These are phyloP conservation scores for Suhomyces maxii DNA, from an alignment of 1,139 yeast species.

Conservation along the genomic window DNA sequence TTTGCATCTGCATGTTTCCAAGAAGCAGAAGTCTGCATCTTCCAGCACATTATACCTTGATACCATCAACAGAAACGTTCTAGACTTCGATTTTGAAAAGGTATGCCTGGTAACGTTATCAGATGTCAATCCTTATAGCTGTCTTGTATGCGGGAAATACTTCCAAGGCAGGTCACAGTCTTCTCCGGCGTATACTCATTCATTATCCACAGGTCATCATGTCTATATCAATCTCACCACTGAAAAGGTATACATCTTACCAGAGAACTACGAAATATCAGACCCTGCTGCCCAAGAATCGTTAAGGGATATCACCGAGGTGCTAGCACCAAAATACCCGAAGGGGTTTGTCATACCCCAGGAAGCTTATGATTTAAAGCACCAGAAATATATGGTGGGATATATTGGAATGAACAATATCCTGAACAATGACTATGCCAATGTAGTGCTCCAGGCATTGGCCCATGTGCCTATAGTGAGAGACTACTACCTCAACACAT, in stretches of 20 bases:
- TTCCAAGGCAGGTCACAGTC: conserved; percentile 64
- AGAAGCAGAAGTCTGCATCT: not conserved
- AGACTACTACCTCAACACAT: conserved; percentile 45
- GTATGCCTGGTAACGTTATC: conserved; percentile 65
- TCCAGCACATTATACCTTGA: conserved; percentile 40
- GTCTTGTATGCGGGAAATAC: conserved; percentile 73
- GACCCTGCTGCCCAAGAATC: conserved; percentile 25
- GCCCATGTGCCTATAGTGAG: conserved; percentile 56
- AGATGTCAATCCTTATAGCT: conserved; percentile 63
- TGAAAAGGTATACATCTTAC: conserved; percentile 54
- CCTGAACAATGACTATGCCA: conserved; percentile 49
- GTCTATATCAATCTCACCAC: conserved; percentile 58
- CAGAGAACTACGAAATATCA: conserved; percentile 53
- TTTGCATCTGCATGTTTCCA: not conserved
- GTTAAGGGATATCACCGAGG: conserved; percentile 52
- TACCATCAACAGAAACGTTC: conserved; percentile 50
- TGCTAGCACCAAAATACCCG: conserved; percentile 54
- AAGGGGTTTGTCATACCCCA: conserved; percentile 16
- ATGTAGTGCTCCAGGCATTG: conserved; percentile 56
- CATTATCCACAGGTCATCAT: conserved; percentile 63
- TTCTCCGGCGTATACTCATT: conserved; percentile 69
- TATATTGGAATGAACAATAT: conserved; percentile 63
- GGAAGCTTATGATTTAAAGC: conserved; percentile 40
- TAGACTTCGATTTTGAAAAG: conserved; percentile 74
- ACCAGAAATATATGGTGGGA: conserved; percentile 56